A percentile compares a stretch with the other conserved stretches of the same genome.
phyloP scores from a whole-genome alignment of 2,329 filamentous ascomycete species.

The Aschersonia sp. region DNA sequence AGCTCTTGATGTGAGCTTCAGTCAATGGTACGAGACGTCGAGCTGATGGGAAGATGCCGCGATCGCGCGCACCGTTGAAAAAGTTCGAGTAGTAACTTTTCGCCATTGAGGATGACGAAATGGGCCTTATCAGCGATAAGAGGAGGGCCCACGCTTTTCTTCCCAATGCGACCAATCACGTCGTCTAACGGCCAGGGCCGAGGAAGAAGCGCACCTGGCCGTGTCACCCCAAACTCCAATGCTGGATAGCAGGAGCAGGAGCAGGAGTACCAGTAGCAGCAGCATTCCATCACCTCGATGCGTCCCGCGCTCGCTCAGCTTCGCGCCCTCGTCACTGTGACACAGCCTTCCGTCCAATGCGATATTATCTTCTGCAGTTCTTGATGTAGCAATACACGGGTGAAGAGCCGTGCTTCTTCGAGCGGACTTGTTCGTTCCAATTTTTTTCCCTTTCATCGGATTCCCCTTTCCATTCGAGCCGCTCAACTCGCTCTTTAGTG shows the following conservation, averaged over 20 bases:
- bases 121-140: background rate
- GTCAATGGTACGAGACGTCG: no score
- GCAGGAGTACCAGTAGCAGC: background rate
- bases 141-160: background rate
- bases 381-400: background rate
- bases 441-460: background rate
- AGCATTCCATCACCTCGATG: background rate
- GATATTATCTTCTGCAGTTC: background rate
- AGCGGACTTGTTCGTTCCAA: background rate
- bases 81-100: background rate
- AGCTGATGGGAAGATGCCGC: no score
- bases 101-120: background rate
- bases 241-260: background rate
- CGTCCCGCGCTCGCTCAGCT: background rate
- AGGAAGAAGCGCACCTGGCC: background rate
- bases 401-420: background rate
- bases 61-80: no score
- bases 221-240: background rate
- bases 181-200: background rate
- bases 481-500: no score
- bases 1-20: no score
- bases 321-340: background rate
- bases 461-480: no score
- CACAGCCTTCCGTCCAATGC: background rate
- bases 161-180: background rate